These are phyloP conservation scores for Dioszegia aurantiaca DNA, from an alignment of 768 basidiomycete genomes.

Conservation along the genomic window DNA sequence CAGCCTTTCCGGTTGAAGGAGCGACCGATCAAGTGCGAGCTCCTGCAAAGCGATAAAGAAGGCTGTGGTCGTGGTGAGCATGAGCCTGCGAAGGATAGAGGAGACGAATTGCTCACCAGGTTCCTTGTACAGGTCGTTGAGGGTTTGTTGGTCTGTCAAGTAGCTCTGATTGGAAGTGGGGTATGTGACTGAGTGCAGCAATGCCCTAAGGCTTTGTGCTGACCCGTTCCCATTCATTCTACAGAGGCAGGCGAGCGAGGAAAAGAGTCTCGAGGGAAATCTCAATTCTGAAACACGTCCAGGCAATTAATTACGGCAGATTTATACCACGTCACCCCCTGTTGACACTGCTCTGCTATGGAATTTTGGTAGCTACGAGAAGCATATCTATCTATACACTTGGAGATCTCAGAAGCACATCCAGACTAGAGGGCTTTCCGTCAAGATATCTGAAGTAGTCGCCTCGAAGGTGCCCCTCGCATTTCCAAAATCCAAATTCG, in stretches of 20 bases:
- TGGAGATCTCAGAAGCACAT: no score
- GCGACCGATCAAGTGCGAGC: constrained; percentile 31
- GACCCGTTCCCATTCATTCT: constrained; percentile 11
- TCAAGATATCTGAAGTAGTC: no score
- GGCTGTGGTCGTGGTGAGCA: constrained; percentile 28
- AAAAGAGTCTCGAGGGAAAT: neutral
- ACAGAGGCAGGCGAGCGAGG: neutral
- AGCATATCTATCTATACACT: no score
- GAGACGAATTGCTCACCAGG: constrained; percentile 25
- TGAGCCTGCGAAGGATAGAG: neutral
- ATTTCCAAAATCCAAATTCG: no score
- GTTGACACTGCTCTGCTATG: no score
- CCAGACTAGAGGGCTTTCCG: no score
- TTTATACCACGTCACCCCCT: neutral
- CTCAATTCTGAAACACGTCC: neutral
- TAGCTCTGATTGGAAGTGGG: constrained; percentile 33
- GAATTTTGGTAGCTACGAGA: no score
- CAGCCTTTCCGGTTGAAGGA: constrained; percentile 38
- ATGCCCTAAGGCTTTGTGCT: constrained; percentile 21
- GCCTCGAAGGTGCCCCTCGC: no score
- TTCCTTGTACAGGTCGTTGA: constrained; percentile 41
- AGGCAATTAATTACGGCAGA: constrained; percentile 2
- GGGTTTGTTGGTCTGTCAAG: constrained; percentile 33
- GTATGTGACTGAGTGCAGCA: constrained; percentile 36
- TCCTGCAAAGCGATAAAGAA: constrained; percentile 45